phyloP scores from a whole-genome alignment of 2,329 filamentous ascomycete species.

The Cladosporium sp. region DNA sequence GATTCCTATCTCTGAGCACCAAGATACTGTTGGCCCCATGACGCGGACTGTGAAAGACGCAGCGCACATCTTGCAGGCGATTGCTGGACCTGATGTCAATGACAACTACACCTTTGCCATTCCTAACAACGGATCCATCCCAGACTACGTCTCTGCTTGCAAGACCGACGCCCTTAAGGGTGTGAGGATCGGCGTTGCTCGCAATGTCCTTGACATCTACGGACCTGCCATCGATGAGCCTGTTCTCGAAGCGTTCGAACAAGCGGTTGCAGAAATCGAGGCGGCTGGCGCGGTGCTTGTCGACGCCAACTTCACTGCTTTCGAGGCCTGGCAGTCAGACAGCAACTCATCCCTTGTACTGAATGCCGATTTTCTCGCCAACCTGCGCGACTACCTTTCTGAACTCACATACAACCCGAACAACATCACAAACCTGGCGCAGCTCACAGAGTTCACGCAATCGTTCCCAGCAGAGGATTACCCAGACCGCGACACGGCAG shows the following conservation, averaged over 20 bases:
- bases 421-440: slow-evolving; percentile 48
- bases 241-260: slow-evolving; percentile 53
- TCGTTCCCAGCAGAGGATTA: slow-evolving; percentile 52
- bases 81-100: slow-evolving; percentile 50
- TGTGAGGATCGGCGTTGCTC: slow-evolving; percentile 61
- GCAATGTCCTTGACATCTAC: slow-evolving; percentile 50
- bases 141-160: slow-evolving; percentile 38
- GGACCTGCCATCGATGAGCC: slow-evolving; percentile 33
- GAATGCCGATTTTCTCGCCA: slow-evolving; percentile 55
- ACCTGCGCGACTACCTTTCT: slow-evolving; percentile 55
- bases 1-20: slow-evolving; percentile 58
- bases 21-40: slow-evolving; percentile 56
- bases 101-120: slow-evolving; percentile 59
- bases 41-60: slow-evolving; percentile 56
- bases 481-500: slow-evolving; percentile 54
- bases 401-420: slow-evolving; percentile 56
- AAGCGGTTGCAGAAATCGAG: slow-evolving; percentile 49
- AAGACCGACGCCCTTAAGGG: slow-evolving; percentile 47
- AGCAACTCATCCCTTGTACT: slow-evolving; percentile 45
- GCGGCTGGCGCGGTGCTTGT: slow-evolving; percentile 58
- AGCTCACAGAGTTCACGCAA: slow-evolving; percentile 55
- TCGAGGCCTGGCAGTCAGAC: slow-evolving; percentile 40
- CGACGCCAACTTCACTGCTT: slow-evolving; percentile 56
- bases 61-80: slow-evolving; percentile 54
- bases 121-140: slow-evolving; percentile 61